A percentile compares a stretch with the other conserved stretches of the same genome.
These are phyloP conservation scores for Xylaria nigripes DNA, from an alignment of 495 filamentous ascomycete genomes.

Conservation along the genomic window DNA sequence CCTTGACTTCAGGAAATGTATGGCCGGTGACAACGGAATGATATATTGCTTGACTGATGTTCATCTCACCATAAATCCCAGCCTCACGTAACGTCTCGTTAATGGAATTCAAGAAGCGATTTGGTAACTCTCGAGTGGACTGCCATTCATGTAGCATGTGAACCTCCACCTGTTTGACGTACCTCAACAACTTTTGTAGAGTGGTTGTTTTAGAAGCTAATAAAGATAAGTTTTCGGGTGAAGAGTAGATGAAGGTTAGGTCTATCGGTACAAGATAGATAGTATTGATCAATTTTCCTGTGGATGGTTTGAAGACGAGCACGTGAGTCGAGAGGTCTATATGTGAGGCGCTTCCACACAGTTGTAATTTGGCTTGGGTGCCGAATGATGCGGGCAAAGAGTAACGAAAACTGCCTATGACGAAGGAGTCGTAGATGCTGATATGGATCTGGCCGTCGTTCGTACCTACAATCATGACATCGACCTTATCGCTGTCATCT, in stretches of 20 bases:
- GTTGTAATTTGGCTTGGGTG: constrained; percentile 24
- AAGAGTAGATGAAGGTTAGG: constrained; percentile 69
- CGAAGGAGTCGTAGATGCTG: constrained; percentile 83
- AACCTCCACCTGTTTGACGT: constrained; percentile 66
- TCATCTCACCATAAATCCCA: constrained; percentile 27
- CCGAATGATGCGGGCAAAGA: constrained; percentile 18
- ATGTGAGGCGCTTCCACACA: constrained; percentile 61
- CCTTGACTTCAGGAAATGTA: constrained; percentile 64
- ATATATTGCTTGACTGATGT: constrained; percentile 67
- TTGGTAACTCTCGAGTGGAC: constrained; percentile 69
- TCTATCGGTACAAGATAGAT: constrained; percentile 69
- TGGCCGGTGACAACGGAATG: constrained; percentile 81
- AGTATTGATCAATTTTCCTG: constrained; percentile 19
- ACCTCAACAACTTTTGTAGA: constrained; percentile 75
- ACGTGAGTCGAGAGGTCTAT: constrained; percentile 67
- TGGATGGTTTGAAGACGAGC: constrained; percentile 47
- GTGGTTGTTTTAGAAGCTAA: constrained; percentile 80
- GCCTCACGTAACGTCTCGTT: constrained; percentile 49
- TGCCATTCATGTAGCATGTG: constrained; percentile 75
- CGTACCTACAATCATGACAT: constrained; percentile 75
- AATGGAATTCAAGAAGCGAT: constrained; percentile 64
- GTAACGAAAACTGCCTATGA: constrained; percentile 61
- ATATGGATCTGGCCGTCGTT: constrained; percentile 71
- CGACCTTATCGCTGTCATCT: constrained; percentile 61
- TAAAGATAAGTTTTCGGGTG: constrained; percentile 70